phyloP scores from a whole-genome alignment of 352 stramenopile genomes.

The Globisporangium polare region DNA sequence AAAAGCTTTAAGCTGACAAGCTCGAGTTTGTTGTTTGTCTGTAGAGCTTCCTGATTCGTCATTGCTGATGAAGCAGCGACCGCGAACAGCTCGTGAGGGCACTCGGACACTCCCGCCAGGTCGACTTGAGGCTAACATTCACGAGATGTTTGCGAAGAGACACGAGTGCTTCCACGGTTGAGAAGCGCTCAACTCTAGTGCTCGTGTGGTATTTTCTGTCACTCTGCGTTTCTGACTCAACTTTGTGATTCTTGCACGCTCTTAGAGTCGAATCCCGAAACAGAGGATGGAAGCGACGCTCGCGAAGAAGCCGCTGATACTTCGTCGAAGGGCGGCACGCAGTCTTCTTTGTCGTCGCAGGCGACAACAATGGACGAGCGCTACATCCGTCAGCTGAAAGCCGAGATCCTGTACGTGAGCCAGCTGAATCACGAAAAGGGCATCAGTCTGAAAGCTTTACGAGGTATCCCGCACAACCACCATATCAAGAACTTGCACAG shows the following conservation, averaged over 20 bases:
- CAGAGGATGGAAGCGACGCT: neutral
- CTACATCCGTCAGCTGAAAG: slow-evolving; percentile 59
- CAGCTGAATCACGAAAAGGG: slow-evolving; percentile 17
- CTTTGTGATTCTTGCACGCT: neutral
- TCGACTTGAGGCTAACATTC: no score
- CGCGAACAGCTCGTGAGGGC: slow-evolving; percentile 47
- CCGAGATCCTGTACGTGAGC: slow-evolving; percentile 43
- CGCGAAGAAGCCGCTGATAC: neutral
- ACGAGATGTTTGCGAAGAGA: slow-evolving; percentile 13
- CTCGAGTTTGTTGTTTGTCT: neutral
- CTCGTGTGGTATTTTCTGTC: no score
- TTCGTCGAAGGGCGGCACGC: neutral
- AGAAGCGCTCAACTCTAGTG: neutral
- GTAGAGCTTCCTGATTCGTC: slow-evolving; percentile 2
- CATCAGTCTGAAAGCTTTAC: neutral
- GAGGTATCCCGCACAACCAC: slow-evolving; percentile 11
- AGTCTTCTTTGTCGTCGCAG: neutral
- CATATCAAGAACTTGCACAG: slow-evolving; percentile 60
- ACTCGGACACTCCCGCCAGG: slow-evolving; percentile 15
- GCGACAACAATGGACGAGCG: slow-evolving; percentile 21
- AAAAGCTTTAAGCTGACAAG: neutral
- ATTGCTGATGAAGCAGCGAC: slow-evolving; percentile 30
- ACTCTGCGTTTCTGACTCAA: neutral
- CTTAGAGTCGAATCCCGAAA: slow-evolving; percentile 7
- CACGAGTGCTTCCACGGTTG: slow-evolving; percentile 16